Conservation (phyloP, 2,329 filamentous ascomycete genomes). For the Berkeleyomyces basicola region DNA sequence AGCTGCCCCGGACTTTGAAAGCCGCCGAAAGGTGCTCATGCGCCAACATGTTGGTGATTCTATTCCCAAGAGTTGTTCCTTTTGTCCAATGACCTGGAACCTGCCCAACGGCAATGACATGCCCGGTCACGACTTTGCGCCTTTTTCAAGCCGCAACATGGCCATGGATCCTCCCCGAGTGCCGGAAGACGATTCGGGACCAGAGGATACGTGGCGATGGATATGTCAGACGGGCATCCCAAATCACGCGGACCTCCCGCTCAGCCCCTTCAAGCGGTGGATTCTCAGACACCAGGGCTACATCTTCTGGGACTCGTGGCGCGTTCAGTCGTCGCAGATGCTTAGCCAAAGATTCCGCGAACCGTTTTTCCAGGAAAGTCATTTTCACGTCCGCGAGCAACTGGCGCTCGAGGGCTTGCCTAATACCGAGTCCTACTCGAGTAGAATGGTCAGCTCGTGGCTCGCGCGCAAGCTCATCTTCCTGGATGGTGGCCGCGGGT, state of each 20-base stretch:
- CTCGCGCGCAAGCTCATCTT: slow-evolving; percentile 9
- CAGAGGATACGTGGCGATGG: slow-evolving; percentile 10
- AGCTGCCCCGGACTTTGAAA: neutral
- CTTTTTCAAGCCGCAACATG: slow-evolving; percentile 1
- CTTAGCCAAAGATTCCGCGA: neutral
- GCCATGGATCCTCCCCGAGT: neutral
- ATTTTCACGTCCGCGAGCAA: slow-evolving; percentile 8
- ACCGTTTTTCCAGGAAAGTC: neutral
- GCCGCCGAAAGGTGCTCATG: neutral
- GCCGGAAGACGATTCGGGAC: slow-evolving; percentile 1
- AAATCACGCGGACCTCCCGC: neutral
- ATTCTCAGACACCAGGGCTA: slow-evolving; percentile 6
- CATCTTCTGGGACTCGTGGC: slow-evolving; percentile 10
- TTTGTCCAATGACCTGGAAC: slow-evolving; percentile 1
- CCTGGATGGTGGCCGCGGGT: slow-evolving; percentile 8
- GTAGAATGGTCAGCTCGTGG: slow-evolving; percentile 8
- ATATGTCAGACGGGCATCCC: neutral
- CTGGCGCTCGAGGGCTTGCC: slow-evolving; percentile 2
- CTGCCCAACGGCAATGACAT: neutral
- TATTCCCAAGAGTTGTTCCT: slow-evolving; percentile 8
- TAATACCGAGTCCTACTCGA: neutral
- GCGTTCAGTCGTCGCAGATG: neutral
- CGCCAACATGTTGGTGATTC: slow-evolving; percentile 4
- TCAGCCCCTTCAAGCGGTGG: slow-evolving; percentile 8
- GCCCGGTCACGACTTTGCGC: slow-evolving; percentile 11